Conservation (phyloP, 257 asterid species). For the Prunella vulgaris region DNA sequence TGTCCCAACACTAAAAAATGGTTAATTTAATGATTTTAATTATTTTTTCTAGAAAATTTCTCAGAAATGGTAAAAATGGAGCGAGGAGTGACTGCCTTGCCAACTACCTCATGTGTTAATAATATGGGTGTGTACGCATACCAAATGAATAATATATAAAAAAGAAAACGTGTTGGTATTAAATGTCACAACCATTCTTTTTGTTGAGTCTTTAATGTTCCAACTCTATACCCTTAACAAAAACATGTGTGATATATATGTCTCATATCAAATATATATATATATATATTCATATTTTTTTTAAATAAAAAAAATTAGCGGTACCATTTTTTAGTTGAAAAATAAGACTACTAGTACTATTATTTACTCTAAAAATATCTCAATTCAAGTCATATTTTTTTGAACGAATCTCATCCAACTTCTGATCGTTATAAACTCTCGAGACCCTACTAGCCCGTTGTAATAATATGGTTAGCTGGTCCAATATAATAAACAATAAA, state of each 20-base stretch:
- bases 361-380: neutral
- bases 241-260: neutral
- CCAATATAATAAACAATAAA: no score
- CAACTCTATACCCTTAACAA: neutral
- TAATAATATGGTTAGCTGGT: no score
- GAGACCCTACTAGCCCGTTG: neutral
- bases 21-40: no score
- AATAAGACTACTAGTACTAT: neutral
- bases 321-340: neutral
- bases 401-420: no score
- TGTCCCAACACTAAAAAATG: no score
- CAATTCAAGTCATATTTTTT: no score
- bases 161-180: constrained; percentile 13
- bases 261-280: neutral
- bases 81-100: neutral
- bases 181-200: constrained; percentile 28
- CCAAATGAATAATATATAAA: neutral
- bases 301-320: no score
- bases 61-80: neutral
- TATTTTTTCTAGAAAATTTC: neutral
- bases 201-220: constrained; percentile 18
- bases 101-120: neutral
- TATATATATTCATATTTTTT: no score
- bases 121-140: neutral
- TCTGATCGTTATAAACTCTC: neutral